Conservation (phyloP, 73 alveolate species). For the Paraurostyla sp. region DNA sequence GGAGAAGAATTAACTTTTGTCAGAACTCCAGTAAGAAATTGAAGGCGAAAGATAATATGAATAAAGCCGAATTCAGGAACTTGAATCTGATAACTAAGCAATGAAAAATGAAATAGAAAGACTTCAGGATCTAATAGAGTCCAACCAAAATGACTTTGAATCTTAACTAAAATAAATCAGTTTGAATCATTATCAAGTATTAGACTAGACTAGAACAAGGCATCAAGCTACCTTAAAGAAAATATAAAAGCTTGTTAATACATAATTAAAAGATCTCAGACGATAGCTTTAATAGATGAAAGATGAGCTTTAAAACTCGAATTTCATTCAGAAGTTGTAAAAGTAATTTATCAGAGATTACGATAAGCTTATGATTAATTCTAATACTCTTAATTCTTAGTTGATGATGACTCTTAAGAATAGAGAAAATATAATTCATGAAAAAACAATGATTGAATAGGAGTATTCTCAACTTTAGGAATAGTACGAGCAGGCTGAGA, state of each 20-base stretch:
- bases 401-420: not conserved
- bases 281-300: no score
- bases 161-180: not conserved
- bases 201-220: not conserved
- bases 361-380: no score
- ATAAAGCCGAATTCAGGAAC: not conserved
- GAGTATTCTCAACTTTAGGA: not conserved
- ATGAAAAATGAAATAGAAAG: constrained; percentile 41
- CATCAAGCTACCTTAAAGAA: not conserved
- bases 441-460: constrained; percentile 1
- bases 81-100: constrained; percentile 19
- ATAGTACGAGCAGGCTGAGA: not conserved
- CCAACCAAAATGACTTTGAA: not conserved
- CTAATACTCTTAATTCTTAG: no score
- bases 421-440: not conserved
- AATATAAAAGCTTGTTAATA: no score
- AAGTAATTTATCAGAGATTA: no score
- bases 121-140: not conserved
- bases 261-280: no score
- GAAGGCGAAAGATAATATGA: not conserved
- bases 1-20: not conserved
- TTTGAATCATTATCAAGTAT: not conserved
- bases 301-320: no score
- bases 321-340: no score
- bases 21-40: not conserved